phyloP scores from a whole-genome alignment of 1,284 basidiomycete species.

The Butyriboletus appendiculatus region DNA sequence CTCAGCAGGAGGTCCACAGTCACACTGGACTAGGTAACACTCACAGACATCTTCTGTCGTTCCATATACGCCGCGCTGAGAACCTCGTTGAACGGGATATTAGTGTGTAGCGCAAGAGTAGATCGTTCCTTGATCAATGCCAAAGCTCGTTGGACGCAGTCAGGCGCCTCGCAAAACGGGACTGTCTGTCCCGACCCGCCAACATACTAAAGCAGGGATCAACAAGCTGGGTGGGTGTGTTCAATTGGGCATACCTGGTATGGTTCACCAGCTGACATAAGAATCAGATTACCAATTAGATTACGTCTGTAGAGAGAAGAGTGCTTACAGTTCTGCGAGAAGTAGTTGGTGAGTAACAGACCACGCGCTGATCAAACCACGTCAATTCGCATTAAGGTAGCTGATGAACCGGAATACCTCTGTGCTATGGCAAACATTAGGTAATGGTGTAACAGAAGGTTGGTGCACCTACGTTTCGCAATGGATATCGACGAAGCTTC shows the following conservation, averaged over 20 bases:
- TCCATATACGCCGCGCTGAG: constrained; percentile 82
- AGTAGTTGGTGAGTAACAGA: constrained; percentile 71
- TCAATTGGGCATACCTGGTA: constrained; percentile 52
- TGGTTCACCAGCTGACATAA: constrained; percentile 60
- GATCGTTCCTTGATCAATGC: constrained; percentile 57
- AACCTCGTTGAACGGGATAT: constrained; percentile 67
- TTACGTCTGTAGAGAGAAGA: background rate
- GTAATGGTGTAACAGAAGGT: background rate
- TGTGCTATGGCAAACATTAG: constrained; percentile 48
- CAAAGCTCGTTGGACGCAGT: constrained; percentile 57
- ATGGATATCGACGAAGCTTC: constrained; percentile 66
- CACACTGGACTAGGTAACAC: constrained; percentile 25
- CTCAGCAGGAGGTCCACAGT: background rate
- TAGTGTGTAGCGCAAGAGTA: constrained; percentile 38
- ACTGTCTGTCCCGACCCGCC: constrained; percentile 71
- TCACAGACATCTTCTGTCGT: constrained; percentile 76
- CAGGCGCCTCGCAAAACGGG: constrained; percentile 56
- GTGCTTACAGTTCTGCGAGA: constrained; percentile 75
- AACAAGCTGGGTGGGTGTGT: background rate
- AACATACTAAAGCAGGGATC: constrained; percentile 56
- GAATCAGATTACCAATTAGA: constrained; percentile 1
- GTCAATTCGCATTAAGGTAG: constrained; percentile 2
- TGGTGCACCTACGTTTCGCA: constrained; percentile 49
- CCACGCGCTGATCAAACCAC: constrained; percentile 54
- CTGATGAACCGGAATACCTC: constrained; percentile 43